Conservation (phyloP, 192 early-diverging fungal species). For the Thamnidium elegans region DNA sequence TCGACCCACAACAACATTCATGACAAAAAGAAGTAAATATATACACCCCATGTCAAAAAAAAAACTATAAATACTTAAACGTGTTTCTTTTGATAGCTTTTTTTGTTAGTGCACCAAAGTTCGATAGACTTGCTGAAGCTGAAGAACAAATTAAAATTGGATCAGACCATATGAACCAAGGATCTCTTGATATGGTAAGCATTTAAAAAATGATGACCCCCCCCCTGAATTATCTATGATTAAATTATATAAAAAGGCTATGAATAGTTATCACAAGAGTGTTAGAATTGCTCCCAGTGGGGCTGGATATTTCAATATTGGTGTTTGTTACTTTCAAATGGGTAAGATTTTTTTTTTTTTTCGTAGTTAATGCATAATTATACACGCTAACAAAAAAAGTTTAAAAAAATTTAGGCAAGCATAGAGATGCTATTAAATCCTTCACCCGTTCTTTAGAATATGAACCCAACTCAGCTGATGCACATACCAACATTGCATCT, state of each 20-base stretch:
- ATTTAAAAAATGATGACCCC: background rate
- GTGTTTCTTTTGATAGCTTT: conserved; percentile 12
- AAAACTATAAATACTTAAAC: background rate
- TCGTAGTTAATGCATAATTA: background rate
- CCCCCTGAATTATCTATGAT: background rate
- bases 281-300: conserved; percentile 32
- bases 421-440: conserved; percentile 50
- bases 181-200: conserved; percentile 35
- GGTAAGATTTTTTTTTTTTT: conserved; percentile 27
- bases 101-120: conserved; percentile 9
- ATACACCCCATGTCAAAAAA: background rate
- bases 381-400: background rate
- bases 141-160: conserved; percentile 31
- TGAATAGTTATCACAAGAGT: conserved; percentile 36
- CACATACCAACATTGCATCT: conserved; percentile 70
- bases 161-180: conserved; percentile 27
- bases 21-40: background rate
- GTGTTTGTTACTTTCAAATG: conserved; percentile 43
- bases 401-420: conserved; percentile 21
- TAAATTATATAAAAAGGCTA: conserved; percentile 20
- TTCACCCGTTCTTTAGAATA: conserved; percentile 58
- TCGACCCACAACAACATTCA: background rate
- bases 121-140: conserved; percentile 25
- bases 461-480: conserved; percentile 55
- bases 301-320: conserved; percentile 36